Conservation (phyloP, 345 rosid species). For the Eucalyptus sp. region DNA sequence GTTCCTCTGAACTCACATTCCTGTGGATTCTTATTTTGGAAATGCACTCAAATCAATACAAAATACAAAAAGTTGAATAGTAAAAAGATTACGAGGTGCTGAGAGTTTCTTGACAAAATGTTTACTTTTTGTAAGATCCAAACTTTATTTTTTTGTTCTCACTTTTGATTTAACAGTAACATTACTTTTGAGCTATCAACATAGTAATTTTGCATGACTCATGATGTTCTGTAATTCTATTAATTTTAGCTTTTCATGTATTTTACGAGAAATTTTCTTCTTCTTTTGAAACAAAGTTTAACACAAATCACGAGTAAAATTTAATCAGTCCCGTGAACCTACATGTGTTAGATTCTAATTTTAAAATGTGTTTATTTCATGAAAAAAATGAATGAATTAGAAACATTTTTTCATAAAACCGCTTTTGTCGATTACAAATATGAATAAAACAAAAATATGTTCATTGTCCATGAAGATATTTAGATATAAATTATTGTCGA, state of each 20-base stretch:
- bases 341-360: neutral
- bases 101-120: neutral
- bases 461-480: fast-evolving
- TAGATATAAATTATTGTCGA: neutral
- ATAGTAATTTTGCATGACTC: neutral
- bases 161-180: neutral
- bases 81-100: neutral
- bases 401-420: no score
- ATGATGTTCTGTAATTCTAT: neutral
- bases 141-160: neutral
- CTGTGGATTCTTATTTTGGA: neutral
- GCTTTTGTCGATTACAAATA: no score
- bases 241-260: neutral
- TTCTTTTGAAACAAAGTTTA: neutral
- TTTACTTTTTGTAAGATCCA: neutral
- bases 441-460: no score
- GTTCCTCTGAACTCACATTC: neutral
- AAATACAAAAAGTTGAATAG: neutral
- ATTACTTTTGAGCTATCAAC: neutral
- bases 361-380: neutral
- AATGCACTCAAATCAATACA: neutral
- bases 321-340: neutral
- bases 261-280: neutral
- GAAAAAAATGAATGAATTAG: no score
- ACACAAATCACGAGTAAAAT: neutral